Evolutionary conservation across 305 asterid genomes (phyloP).

Genomic region (Solanum hybrid): DNA sequence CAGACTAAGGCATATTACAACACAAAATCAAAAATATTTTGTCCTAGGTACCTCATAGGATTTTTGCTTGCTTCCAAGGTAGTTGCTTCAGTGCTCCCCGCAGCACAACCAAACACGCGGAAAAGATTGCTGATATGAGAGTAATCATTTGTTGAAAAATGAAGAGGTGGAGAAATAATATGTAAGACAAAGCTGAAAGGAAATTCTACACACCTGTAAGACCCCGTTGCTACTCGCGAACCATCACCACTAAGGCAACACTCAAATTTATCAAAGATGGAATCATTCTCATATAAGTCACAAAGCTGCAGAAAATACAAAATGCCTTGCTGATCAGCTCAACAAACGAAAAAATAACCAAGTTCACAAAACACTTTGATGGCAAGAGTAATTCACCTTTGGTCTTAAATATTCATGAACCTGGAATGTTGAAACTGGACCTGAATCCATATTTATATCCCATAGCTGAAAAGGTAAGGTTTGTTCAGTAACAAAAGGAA

Average conservation of each 20-base stretch:
- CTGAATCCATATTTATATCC: conserved; percentile 98
- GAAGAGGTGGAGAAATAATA: not conserved
- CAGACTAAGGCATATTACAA: conserved; percentile 8
- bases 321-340: conserved; percentile 18
- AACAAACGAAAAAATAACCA: not conserved
- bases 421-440: conserved; percentile 93
- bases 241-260: conserved; percentile 99
- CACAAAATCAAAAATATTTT: conserved; percentile 1
- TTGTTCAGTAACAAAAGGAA: not conserved
- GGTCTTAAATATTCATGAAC: conserved; percentile 96
- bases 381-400: conserved; percentile 43
- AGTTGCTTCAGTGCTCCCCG: conserved; percentile 79
- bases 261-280: conserved; percentile 94
- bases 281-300: conserved; percentile 93
- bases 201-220: conserved; percentile 58
- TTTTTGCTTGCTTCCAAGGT: conserved; percentile 96
- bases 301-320: conserved; percentile 53
- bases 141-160: not conserved
- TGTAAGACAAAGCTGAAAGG: conserved; percentile 2
- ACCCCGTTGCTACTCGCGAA: conserved; percentile 87
- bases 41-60: conserved; percentile 69
- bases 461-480: conserved; percentile 49
- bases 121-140: conserved; percentile 69
- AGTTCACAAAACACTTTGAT: not conserved
- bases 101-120: conserved; percentile 82